Conservation (phyloP, 345 rosid species). For the Hypericum androsaemum region DNA sequence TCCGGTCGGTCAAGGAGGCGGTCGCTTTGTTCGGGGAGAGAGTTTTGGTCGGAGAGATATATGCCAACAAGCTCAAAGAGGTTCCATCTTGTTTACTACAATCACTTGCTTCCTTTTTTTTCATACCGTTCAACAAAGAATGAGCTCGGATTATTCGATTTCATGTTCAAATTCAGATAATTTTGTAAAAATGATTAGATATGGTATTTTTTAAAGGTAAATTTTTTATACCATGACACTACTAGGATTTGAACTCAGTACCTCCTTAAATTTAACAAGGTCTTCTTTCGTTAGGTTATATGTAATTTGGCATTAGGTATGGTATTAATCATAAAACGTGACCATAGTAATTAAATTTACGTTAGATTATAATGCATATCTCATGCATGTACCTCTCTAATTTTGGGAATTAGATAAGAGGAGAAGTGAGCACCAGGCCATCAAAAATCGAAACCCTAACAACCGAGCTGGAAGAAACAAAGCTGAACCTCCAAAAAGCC, state of each 20-base stretch:
- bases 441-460: constrained; percentile 24
- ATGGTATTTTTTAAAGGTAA: too few species aligned
- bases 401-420: constrained; percentile 7
- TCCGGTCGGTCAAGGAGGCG: constrained; percentile 20
- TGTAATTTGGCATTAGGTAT: too few species aligned
- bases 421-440: constrained; percentile 12
- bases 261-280: too few species aligned
- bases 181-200: too few species aligned
- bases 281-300: too few species aligned
- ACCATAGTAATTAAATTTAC: too few species aligned
- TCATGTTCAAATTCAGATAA: too few species aligned
- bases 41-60: constrained; percentile 17
- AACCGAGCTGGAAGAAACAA: constrained; percentile 52
- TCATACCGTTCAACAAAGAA: neutral
- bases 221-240: too few species aligned
- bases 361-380: too few species aligned
- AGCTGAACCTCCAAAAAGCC: constrained; percentile 32
- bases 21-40: constrained; percentile 21
- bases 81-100: neutral
- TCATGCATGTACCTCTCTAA: neutral
- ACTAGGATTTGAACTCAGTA: too few species aligned
- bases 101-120: neutral
- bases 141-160: too few species aligned
- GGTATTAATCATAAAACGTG: too few species aligned
- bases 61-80: constrained; percentile 21